Conservation (phyloP, 1,139 yeast genomes). For the Entelexis paramagnoliae region DNA sequence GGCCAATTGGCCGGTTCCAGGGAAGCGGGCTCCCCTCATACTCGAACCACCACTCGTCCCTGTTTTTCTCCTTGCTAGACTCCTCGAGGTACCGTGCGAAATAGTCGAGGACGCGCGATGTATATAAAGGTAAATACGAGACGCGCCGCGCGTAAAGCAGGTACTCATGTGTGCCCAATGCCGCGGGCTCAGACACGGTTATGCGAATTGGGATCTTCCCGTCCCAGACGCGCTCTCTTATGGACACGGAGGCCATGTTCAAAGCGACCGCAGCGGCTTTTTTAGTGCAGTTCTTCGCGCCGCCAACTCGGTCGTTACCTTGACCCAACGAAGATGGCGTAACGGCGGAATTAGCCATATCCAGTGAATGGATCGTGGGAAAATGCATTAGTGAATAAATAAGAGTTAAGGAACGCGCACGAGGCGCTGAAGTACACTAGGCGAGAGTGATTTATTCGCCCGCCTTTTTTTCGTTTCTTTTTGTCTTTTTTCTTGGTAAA, state of each 20-base stretch:
- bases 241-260: background rate
- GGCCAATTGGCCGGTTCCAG: conserved; percentile 77
- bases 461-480: too few relatives aligned
- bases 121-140: conserved; percentile 48
- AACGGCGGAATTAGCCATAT: too few relatives aligned
- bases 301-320: too few relatives aligned
- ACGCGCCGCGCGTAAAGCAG: conserved; percentile 36
- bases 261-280: background rate
- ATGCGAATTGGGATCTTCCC: conserved; percentile 22
- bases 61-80: conserved; percentile 19
- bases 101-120: conserved; percentile 37
- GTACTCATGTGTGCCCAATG: conserved; percentile 21
- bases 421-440: too few relatives aligned
- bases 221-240: conserved; percentile 19
- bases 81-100: conserved; percentile 37
- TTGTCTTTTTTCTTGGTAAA: background rate
- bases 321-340: too few relatives aligned
- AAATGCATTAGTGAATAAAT: too few relatives aligned
- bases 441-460: too few relatives aligned
- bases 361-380: too few relatives aligned
- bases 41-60: conserved; percentile 53
- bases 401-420: too few relatives aligned
- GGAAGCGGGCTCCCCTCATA: conserved; percentile 51
- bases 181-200: conserved; percentile 20
- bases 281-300: background rate